Base-by-base conservation (phyloP, 805 yeast genomes). In the Candida corydali region DNA sequence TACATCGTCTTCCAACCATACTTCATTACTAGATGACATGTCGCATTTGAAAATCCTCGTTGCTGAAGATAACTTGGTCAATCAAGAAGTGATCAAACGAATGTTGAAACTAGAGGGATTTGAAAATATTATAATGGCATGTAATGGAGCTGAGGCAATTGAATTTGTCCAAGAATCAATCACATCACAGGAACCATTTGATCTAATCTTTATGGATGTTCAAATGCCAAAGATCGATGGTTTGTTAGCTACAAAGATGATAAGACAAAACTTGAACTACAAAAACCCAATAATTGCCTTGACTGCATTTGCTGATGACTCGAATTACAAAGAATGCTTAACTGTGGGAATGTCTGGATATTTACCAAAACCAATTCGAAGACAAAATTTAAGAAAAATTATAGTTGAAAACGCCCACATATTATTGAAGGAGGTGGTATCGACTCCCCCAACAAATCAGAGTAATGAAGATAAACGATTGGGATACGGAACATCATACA, bases 171-270 rank as follows among this genome's bases (percentile, higher is more conserved):
- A 75, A 42, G 70, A 69, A 23, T 63, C 80, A 1, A 49, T 63
- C 17, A 69, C 58, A 2, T 50, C 57, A 2, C 59, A 59, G 11
- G 64, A 64, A 8, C 50, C 55, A 11, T 87, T 70, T 55, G 91
- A 86, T 54, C 61, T 91, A 37, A 77, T 93, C 2, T 86, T 91
- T 54, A 91, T 91, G 98, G 98, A 91, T 59, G 94, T 91, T 35
- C 97, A 91, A 60, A 91, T 89, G 98, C 98, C 98, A 4, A 81
- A 78, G 50, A 70, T 88, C 46, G 97, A 91, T 55, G 98, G 98
- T 3, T 63, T 89, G 20, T 68, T 78, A 17, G 95, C 97, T 0
- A 88, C 98, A 0, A 76, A 68, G 42, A 69, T 74, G 51, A 82
- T 91, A 24, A 69, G 96, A 30, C 60, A 67, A 12, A 80, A 82